Evolutionary conservation across 352 stramenopile species (phyloP).

Genomic region (Phytophthora quininea): DNA sequence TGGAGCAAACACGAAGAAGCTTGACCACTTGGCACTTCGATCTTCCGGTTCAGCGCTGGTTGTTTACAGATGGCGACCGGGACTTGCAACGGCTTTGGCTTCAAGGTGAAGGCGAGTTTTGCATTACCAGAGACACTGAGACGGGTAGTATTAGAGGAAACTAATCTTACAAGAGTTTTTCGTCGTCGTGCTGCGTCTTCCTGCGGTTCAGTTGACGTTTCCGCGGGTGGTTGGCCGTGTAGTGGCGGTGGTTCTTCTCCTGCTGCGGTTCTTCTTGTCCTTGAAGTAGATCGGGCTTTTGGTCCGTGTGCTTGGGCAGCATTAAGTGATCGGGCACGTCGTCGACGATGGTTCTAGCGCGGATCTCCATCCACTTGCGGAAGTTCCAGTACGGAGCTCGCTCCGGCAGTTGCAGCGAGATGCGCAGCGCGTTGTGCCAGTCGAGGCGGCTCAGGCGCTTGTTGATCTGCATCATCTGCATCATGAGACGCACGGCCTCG

Average conservation of each 20-base stretch:
- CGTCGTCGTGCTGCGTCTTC: constrained; percentile 26
- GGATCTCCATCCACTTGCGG: constrained; percentile 86
- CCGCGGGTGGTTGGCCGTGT: constrained; percentile 40
- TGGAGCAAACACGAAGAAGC: neutral
- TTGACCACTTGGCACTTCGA: too few relatives aligned
- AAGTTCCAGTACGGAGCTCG: constrained; percentile 86
- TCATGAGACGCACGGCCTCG: constrained; percentile 71
- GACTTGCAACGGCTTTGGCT: neutral
- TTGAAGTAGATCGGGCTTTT: constrained; percentile 32
- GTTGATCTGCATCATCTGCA: constrained; percentile 89
- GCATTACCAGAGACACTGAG: neutral
- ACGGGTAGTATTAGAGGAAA: neutral
- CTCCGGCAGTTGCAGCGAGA: constrained; percentile 67
- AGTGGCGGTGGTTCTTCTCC: constrained; percentile 18
- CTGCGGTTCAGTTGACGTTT: constrained; percentile 41
- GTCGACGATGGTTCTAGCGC: constrained; percentile 55
- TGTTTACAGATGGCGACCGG: constrained; percentile 1
- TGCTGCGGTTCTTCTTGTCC: constrained; percentile 10
- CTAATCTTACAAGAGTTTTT: constrained; percentile 44
- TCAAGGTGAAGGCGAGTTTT: constrained; percentile 3
- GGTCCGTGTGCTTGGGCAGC: constrained; percentile 44
- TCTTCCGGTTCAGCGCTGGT: too few relatives aligned
- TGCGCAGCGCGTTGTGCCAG: constrained; percentile 75
- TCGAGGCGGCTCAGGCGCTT: constrained; percentile 75
- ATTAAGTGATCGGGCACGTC: constrained; percentile 70